These are phyloP conservation scores for Debaryomyces psychrophilus DNA, from an alignment of 1,139 yeast species.

Conservation along the genomic window DNA sequence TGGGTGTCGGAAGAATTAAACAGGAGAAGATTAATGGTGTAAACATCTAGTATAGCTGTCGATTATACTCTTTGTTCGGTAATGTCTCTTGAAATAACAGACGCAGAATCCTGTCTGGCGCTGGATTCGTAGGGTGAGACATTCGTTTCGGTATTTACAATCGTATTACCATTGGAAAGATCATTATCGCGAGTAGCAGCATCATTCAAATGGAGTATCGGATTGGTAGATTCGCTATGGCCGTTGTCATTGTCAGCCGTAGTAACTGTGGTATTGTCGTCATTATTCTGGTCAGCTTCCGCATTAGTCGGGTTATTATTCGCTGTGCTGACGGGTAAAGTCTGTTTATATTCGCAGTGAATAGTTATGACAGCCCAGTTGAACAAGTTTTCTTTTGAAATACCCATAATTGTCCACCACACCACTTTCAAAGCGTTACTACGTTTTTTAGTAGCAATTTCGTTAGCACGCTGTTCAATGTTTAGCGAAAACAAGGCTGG, in stretches of 20 bases:
- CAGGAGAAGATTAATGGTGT: no score
- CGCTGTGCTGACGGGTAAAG: not conserved
- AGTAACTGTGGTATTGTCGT: no score
- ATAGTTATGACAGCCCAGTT: slow-evolving; percentile 54
- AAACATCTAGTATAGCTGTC: not conserved
- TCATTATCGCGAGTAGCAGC: not conserved
- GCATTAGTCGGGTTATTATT: not conserved
- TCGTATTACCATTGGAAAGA: not conserved
- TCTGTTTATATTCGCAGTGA: slow-evolving; percentile 22
- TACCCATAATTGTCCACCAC: slow-evolving; percentile 62
- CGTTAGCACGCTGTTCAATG: slow-evolving; percentile 49
- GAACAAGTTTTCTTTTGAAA: slow-evolving; percentile 47
- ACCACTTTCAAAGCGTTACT: slow-evolving; percentile 37
- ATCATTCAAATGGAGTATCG: not conserved
- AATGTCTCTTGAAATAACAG: slow-evolving; percentile 21
- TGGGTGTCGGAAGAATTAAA: not conserved
- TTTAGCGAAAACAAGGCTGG: slow-evolving; percentile 30
- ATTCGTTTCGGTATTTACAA: not conserved
- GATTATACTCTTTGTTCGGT: slow-evolving; percentile 34
- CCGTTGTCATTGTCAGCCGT: not conserved
- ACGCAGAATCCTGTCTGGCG: slow-evolving; percentile 3
- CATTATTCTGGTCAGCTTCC: not conserved
- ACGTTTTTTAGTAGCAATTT: slow-evolving; percentile 38
- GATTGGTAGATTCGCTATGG: not conserved
- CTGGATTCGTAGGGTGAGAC: not conserved